Evolutionary conservation across 805 yeast species (phyloP).

Genomic region (Candida easanensis): DNA sequence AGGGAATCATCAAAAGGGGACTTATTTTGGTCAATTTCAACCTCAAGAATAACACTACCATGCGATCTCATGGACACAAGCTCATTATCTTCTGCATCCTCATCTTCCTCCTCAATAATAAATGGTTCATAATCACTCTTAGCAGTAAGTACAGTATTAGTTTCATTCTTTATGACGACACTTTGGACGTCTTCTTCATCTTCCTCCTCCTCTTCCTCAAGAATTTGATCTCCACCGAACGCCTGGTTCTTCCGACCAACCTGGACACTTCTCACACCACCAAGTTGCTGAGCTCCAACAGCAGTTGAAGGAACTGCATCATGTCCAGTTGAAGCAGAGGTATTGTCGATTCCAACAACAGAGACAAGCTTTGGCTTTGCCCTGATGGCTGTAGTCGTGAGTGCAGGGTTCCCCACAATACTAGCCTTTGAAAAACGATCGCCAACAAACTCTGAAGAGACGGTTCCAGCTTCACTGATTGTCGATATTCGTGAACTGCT

Average conservation of each 20-base stretch:
- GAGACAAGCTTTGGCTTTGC: slow-evolving; percentile 73
- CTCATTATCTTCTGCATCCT: slow-evolving; percentile 10
- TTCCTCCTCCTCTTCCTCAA: slow-evolving; percentile 21
- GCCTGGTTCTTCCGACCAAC: slow-evolving; percentile 15
- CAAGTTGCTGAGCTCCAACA: slow-evolving; percentile 23
- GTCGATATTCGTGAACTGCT: slow-evolving; percentile 31
- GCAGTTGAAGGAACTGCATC: slow-evolving; percentile 26
- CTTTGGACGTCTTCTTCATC: slow-evolving; percentile 10
- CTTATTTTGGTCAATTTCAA: slow-evolving; percentile 24
- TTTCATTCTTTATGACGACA: slow-evolving; percentile 7
- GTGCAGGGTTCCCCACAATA: slow-evolving; percentile 37
- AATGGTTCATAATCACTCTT: slow-evolving; percentile 26
- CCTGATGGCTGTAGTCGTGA: slow-evolving; percentile 66
- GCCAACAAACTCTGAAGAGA: slow-evolving; percentile 27
- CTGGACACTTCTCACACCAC: slow-evolving; percentile 26
- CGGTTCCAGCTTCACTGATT: slow-evolving; percentile 17
- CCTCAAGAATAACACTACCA: slow-evolving; percentile 27
- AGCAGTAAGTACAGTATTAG: slow-evolving; percentile 3
- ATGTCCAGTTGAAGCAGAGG: neutral
- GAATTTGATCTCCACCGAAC: slow-evolving; percentile 14
- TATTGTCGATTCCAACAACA: slow-evolving; percentile 25
- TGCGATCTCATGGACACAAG: slow-evolving; percentile 9
- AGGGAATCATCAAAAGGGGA: slow-evolving; percentile 19
- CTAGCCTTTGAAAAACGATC: slow-evolving; percentile 42
- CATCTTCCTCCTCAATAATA: slow-evolving; percentile 22